phyloP scores from a whole-genome alignment of 345 rosid species.

The Aquilaria sinensis region DNA sequence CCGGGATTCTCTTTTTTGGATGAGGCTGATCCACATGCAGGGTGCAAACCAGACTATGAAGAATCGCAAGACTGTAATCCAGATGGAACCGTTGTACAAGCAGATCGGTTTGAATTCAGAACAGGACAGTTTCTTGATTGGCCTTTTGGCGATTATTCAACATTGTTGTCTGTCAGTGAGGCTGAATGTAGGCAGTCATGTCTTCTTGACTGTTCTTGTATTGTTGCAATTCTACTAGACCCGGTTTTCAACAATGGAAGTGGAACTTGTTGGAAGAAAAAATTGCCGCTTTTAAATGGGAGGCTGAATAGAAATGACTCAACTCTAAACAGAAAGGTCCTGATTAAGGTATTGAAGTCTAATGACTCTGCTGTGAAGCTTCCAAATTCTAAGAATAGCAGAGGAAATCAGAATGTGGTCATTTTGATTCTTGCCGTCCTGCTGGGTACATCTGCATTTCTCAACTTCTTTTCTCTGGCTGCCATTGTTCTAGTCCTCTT shows the following conservation, averaged over 20 bases:
- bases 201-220: slow-evolving; percentile 14
- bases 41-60: slow-evolving; percentile 12
- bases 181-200: slow-evolving; percentile 9
- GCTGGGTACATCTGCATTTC: slow-evolving; percentile 20
- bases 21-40: neutral
- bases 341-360: slow-evolving; percentile 6
- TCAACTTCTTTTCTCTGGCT: slow-evolving; percentile 14
- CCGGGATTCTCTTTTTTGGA: slow-evolving; percentile 8
- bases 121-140: neutral
- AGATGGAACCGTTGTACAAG: slow-evolving; percentile 1
- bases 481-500: slow-evolving; percentile 9
- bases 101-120: slow-evolving; percentile 6
- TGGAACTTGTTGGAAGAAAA: slow-evolving; percentile 13
- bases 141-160: slow-evolving; percentile 7
- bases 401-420: neutral
- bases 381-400: neutral
- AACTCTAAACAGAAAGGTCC: neutral
- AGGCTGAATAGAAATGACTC: neutral
- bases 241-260: slow-evolving; percentile 3
- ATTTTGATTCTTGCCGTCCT: slow-evolving; percentile 10
- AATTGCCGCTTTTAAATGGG: slow-evolving; percentile 14
- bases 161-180: neutral
- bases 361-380: neutral
- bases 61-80: slow-evolving; percentile 4
- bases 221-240: slow-evolving; percentile 7